phyloP scores from a whole-genome alignment of 139 green algal genomes.

The Chlorella ohadii region DNA sequence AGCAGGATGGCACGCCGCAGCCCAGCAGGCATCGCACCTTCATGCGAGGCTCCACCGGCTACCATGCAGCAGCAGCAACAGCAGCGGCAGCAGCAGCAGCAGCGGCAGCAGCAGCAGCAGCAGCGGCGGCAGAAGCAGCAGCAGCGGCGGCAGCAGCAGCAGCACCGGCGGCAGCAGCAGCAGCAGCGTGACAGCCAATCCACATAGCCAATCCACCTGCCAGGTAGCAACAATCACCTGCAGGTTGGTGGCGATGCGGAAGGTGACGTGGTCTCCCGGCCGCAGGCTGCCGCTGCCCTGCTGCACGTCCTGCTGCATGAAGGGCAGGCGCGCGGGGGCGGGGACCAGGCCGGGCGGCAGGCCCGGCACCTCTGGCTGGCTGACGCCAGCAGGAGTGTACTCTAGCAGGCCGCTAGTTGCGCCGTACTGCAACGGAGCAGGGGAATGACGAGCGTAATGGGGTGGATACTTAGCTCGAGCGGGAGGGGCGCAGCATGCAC shows the following conservation, averaged over 20 bases:
- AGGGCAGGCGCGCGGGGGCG: slow-evolving; percentile 2
- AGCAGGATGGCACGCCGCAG: too few species aligned
- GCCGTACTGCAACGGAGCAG: slow-evolving; percentile 14
- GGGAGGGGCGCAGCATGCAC: too few species aligned
- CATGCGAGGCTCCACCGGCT: too few species aligned
- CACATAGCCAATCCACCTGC: too few species aligned
- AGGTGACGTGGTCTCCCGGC: slow-evolving; percentile 51
- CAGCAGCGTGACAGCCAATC: too few species aligned
- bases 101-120: neutral
- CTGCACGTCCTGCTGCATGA: slow-evolving; percentile 14
- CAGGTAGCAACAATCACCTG: neutral
- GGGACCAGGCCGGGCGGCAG: too few species aligned
- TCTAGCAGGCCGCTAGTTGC: slow-evolving; percentile 48
- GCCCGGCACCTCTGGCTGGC: too few species aligned
- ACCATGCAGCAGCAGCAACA: neutral
- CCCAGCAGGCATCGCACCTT: too few species aligned
- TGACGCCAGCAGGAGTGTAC: slow-evolving; percentile 4
- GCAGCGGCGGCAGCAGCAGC: neutral
- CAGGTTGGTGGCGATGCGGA: slow-evolving; percentile 55
- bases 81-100: neutral
- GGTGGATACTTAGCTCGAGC: too few species aligned
- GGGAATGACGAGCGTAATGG: too few species aligned
- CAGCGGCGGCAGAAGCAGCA: neutral
- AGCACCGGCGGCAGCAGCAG: neutral
- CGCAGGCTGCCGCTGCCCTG: slow-evolving; percentile 10